Conservation (phyloP, 2,329 filamentous ascomycete species). For the Moelleriella libera region DNA sequence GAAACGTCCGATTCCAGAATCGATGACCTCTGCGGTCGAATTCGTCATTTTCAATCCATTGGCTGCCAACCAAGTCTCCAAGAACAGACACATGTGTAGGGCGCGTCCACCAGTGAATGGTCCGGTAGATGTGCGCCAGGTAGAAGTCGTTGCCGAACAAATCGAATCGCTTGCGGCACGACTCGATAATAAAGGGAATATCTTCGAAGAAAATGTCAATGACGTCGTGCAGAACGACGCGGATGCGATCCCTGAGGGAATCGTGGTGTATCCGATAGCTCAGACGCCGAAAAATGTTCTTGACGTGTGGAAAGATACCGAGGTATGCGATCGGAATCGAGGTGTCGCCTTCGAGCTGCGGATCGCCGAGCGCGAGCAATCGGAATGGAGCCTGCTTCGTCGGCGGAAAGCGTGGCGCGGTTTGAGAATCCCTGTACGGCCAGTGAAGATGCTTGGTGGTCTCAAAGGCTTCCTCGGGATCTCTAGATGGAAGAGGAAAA, state of each 20-base stretch:
- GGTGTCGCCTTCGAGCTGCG: constrained; percentile 85
- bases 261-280: constrained; percentile 30
- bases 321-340: constrained; percentile 52
- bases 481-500: constrained; percentile 48
- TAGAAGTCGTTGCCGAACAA: constrained; percentile 91
- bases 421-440: constrained; percentile 14
- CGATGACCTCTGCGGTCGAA: constrained; percentile 59
- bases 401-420: constrained; percentile 9
- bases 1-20: constrained; percentile 73
- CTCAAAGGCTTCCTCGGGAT: constrained; percentile 18
- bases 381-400: constrained; percentile 56
- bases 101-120: constrained; percentile 65
- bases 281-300: constrained; percentile 29
- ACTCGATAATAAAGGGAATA: constrained; percentile 50
- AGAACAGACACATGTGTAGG: constrained; percentile 83
- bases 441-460: constrained; percentile 26
- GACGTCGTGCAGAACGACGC: constrained; percentile 40
- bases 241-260: constrained; percentile 36
- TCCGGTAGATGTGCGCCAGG: constrained; percentile 81
- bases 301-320: constrained; percentile 38
- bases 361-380: constrained; percentile 77
- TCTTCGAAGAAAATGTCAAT: constrained; percentile 54
- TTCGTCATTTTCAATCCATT: constrained; percentile 83
- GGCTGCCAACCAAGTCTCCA: constrained; percentile 83
- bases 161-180: constrained; percentile 67